Percentiles rank a stretch among this genome's conserved stretches.
Evolutionary conservation across 2,329 filamentous ascomycete species (phyloP).

Genomic region (Tolypocladium tundrense): DNA sequence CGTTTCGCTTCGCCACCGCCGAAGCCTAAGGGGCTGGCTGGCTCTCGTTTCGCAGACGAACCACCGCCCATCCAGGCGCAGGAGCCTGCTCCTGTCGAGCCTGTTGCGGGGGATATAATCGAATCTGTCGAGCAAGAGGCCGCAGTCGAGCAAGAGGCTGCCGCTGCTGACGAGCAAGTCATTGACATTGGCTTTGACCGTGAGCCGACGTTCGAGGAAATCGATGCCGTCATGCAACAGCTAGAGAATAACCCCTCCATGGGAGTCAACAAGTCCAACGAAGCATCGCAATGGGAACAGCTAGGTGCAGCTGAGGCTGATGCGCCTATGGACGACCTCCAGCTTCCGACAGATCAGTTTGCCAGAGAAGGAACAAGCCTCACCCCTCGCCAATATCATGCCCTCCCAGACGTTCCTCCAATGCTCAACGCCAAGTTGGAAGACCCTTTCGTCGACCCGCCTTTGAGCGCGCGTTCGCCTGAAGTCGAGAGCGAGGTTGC

Average conservation of each 20-base stretch:
- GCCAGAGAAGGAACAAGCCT: conserved; percentile 66
- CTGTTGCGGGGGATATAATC: conserved; percentile 15
- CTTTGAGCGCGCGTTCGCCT: conserved; percentile 35
- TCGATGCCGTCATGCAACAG: conserved; percentile 86
- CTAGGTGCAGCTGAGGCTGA: conserved; percentile 19
- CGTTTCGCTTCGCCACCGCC: conserved; percentile 36
- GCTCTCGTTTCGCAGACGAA: conserved; percentile 33
- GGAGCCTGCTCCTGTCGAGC: conserved; percentile 12
- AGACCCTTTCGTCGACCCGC: conserved; percentile 50
- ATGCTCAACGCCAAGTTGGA: conserved; percentile 46
- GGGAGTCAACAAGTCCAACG: conserved; percentile 56
- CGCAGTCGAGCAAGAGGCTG: not conserved
- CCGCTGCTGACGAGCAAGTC: not conserved
- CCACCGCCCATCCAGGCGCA: conserved; percentile 19
- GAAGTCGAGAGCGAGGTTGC: conserved; percentile 47
- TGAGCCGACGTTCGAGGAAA: conserved; percentile 63
- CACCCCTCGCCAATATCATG: conserved; percentile 48
- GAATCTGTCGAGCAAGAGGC: conserved; percentile 18
- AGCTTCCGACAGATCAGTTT: conserved; percentile 37
- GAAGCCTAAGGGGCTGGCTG: conserved; percentile 30
- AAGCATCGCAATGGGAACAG: conserved; percentile 32
- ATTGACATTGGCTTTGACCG: conserved; percentile 9
- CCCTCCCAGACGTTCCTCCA: conserved; percentile 33
- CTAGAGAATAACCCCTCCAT: conserved; percentile 63
- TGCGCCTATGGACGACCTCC: conserved; percentile 42